Evolutionary conservation across 2,329 filamentous ascomycete genomes (phyloP).

Genomic region (Aspergillus spinulosporus): DNA sequence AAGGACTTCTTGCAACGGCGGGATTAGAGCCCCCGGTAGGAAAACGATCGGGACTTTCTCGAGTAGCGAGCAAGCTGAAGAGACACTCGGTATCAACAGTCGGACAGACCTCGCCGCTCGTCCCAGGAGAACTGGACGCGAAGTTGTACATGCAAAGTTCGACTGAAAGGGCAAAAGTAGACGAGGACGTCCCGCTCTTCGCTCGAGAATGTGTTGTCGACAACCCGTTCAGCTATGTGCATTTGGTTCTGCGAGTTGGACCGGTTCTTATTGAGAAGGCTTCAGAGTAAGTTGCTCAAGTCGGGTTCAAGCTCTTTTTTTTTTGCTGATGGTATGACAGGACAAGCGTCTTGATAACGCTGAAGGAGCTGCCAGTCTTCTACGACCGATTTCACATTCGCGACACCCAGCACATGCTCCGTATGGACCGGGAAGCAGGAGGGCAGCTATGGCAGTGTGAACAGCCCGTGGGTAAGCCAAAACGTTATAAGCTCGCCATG

Average conservation of each 20-base stretch:
- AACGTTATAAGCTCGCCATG: constrained; percentile 42
- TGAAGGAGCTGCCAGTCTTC: constrained; percentile 15
- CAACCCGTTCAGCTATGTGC: constrained; percentile 43
- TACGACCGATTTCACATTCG: constrained; percentile 7
- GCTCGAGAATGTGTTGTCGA: constrained; percentile 32
- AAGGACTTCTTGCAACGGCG: background rate
- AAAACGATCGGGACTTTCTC: background rate
- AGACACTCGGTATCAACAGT: background rate
- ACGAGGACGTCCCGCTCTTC: constrained; percentile 33
- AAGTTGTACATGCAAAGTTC: background rate
- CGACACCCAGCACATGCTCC: background rate
- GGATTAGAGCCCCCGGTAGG: background rate
- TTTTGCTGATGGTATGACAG: background rate
- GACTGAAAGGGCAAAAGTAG: constrained; percentile 9
- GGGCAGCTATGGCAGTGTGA: constrained; percentile 15
- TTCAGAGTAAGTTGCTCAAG: constrained; percentile 34
- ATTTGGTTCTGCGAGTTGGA: constrained; percentile 44
- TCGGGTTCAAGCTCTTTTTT: background rate
- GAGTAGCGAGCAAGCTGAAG: constrained; percentile 3
- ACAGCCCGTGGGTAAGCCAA: constrained; percentile 16
- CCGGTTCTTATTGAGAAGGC: constrained; percentile 45
- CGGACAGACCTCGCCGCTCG: background rate
- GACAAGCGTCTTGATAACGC: constrained; percentile 18
- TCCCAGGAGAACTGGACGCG: background rate
- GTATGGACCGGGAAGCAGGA: background rate